These are phyloP conservation scores for Cutaneotrichosporon cutaneum DNA, from an alignment of 1,284 basidiomycete genomes.

Conservation along the genomic window DNA sequence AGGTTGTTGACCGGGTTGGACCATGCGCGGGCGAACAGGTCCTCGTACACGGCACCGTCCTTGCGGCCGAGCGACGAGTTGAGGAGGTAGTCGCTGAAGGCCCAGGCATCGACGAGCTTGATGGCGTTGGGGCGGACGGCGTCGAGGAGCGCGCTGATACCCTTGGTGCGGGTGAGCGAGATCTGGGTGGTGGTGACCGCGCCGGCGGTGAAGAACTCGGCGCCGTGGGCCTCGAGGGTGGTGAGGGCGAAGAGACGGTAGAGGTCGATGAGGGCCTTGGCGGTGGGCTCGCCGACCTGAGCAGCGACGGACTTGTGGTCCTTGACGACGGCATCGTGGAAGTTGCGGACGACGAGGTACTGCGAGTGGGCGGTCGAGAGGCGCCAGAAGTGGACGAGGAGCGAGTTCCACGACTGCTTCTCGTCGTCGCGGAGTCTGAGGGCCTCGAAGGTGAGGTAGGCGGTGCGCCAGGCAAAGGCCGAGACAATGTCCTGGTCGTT, in stretches of 20 bases:
- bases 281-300: slow-evolving; percentile 15
- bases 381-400: slow-evolving; percentile 28
- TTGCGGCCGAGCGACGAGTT: slow-evolving; percentile 59
- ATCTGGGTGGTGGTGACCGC: slow-evolving; percentile 47
- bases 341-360: slow-evolving; percentile 28
- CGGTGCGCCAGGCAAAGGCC: slow-evolving; percentile 54
- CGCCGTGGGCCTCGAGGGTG: slow-evolving; percentile 54
- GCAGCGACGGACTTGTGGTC: slow-evolving; percentile 15
- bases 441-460: slow-evolving; percentile 46
- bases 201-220: slow-evolving; percentile 56
- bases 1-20: slow-evolving; percentile 28
- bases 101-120: slow-evolving; percentile 58
- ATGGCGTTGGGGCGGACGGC: slow-evolving; percentile 26
- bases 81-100: slow-evolving; percentile 59
- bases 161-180: slow-evolving; percentile 21
- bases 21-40: slow-evolving; percentile 53
- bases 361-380: slow-evolving; percentile 28
- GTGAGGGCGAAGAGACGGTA: slow-evolving; percentile 54
- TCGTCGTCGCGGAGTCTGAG: slow-evolving; percentile 48
- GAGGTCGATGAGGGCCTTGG: slow-evolving; percentile 45
- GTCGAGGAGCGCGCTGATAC: slow-evolving; percentile 17
- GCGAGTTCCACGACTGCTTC: slow-evolving; percentile 44
- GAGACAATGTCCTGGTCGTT: slow-evolving; percentile 59
- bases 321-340: slow-evolving; percentile 22
- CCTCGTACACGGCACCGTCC: slow-evolving; percentile 56